Percentiles rank a stretch among this genome's conserved stretches.
These are phyloP conservation scores for Straminergon stramineum DNA, from an alignment of 225 moss, liverwort and hornwort genomes.

Conservation along the genomic window DNA sequence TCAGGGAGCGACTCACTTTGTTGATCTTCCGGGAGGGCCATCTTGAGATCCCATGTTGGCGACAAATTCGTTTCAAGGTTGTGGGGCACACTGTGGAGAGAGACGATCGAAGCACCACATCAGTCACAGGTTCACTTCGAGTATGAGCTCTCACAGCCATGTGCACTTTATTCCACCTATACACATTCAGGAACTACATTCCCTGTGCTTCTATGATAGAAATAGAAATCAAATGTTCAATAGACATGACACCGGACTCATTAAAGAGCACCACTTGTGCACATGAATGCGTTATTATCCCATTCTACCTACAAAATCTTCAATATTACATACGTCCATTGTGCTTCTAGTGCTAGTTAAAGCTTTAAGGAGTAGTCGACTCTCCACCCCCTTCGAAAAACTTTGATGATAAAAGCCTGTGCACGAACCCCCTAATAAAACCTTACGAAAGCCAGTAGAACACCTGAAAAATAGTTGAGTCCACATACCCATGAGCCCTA, in stretches of 20 bases:
- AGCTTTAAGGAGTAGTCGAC: neutral
- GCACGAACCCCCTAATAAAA: too few relatives aligned
- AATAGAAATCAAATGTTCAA: neutral
- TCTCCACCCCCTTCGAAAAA: neutral
- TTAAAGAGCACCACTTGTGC: neutral
- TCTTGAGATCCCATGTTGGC: slow-evolving; percentile 97
- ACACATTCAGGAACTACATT: neutral
- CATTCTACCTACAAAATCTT: neutral
- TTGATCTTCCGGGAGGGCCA: slow-evolving; percentile 99
- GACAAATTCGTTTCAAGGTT: slow-evolving; percentile 91
- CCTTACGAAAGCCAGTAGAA: neutral
- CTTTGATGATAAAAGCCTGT: neutral
- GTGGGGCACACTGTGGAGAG: slow-evolving; percentile 79
- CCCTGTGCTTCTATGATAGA: neutral
- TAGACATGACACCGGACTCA: neutral
- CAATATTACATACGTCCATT: neutral
- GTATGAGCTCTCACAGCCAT: neutral
- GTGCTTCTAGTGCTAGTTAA: neutral
- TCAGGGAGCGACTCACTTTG: slow-evolving; percentile 97
- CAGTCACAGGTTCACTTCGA: neutral
- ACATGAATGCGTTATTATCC: neutral
- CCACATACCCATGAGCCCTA: neutral
- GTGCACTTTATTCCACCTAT: neutral
- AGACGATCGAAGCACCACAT: neutral
- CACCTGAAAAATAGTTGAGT: neutral